Base-by-base conservation (phyloP, 208 protist genomes). In the Acanthamoeba sp. region DNA sequence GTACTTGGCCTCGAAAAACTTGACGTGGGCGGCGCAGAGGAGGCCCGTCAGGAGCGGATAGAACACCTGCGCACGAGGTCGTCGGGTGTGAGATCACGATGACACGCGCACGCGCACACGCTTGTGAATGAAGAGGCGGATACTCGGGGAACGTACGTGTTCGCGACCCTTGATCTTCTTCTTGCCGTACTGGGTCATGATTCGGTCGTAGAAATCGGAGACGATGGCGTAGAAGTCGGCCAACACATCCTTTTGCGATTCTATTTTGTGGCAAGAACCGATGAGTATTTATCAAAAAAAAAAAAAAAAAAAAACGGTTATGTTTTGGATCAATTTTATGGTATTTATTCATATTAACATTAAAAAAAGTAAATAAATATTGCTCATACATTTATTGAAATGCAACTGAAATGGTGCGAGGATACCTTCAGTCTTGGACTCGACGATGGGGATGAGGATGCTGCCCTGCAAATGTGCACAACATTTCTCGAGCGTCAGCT, bases 131-230 rank as follows among this genome's bases (percentile, higher is more conserved):
- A 4, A 62, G 55, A 62, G 55, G 2, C 55, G 55, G 55, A 66
- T 0, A 66, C 0, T 36, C 9, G 24, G 14, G 3, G 84, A 10
- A 91, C 29, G 42, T 57, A 92, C 87, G 42, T 50, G 34, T 29
- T 92, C 87, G 38, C 87, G 57, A 59, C 87, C 87, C 45, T 92
- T 92, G 66, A 76, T 92, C 87, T 92, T 92, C 87, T 92, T 92
- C 87, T 92, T 92, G 22, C 87, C 87, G 48, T 80, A 92, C 59
- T 92, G 52, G 29, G 87, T 52, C 66, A 80, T 69, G 57, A 92
- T 92, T 4, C 42, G 87, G 34, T 92, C 87, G 45, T 92, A 92
- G 87, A 92, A 92, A 32, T 76, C 59, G 36, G 62, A 59, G 5
- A 92, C 62, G 34, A 92, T 87, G 5, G 78, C 38, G 36, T 40